Base-by-base conservation (phyloP, 768 basidiomycete genomes). In the Hypsizygus marmoreus region DNA sequence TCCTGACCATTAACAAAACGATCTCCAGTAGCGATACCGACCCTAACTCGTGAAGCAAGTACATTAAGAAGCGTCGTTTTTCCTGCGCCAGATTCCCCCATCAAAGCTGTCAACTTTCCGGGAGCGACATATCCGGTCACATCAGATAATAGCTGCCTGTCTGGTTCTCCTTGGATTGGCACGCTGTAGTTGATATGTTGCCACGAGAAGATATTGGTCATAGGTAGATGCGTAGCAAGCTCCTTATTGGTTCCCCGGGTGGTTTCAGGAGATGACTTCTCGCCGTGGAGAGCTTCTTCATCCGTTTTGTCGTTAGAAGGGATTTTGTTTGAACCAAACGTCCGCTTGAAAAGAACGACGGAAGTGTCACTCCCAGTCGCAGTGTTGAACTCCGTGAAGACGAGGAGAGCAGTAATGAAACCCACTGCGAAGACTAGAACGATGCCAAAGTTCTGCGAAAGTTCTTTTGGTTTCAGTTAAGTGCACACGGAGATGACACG, bases 71-170 rank as follows among this genome's bases (percentile, higher is more conserved):
- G 5, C 11, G 49, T 75, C 55, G 62, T 76, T 60, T 74, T 76
- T 14, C 75, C 75, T 24, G 73, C 70, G 5, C 71, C 74, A 31
- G 63, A 76, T 67, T 67, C 76, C 44, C 76, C 91, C 90, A 86
- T 91, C 56, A 83, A 75, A 42, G 86, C 87, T 0, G 86, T 89
- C 45, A 92, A 64, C 47, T 80, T 91, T 4, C 92, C 91, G 0
- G 91, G 92, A 8, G 79, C 80, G 14, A 91, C 89, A 62, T 77
- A 93, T 0, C 91, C 91, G 22, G 82, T 86, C 10, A 94, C 75
- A 35, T 88, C 76, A 51, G 91, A 77, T 43, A 92, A 69, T 2
- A 92, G 71, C 23, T 63, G 66, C 28, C 77, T 68, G 16, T 64
- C 59, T 6, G 74, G 56, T 5, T 76, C 79, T 3, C 72, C 73